Base-by-base conservation (phyloP, 2,329 filamentous ascomycete genomes). In the Colletotrichum gigasporum region DNA sequence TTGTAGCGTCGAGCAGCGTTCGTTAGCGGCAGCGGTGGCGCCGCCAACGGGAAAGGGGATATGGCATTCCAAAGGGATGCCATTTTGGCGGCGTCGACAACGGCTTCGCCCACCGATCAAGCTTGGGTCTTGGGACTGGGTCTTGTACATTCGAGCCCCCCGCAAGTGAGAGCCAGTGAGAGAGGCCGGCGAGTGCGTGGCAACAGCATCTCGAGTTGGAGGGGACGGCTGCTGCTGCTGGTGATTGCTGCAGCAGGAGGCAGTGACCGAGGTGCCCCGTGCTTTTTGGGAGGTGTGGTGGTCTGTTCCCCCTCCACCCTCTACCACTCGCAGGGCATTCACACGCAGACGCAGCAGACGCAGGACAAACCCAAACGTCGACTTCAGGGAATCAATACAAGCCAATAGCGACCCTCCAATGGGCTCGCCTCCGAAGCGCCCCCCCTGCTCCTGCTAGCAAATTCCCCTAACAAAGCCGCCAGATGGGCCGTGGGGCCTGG, bases 1-100 rank as follows among this genome's bases (percentile, higher is more conserved):
- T 47, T 20, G 42, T 47, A 51, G 48, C 48, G 32, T 53, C 35
- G 41, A 34, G 35, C 50, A 41, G 24, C 37, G n/a, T 44, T 55
- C 51, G 37, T 55, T 55, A 55, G 51, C 51, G 51, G 51, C 22
- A 53, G 6, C 50, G 16, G 51, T 55, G 37, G 51, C 51, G 51
- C 32, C 22, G 26, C 28, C 39, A 44, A 55, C 37, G 35, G 37
- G 37, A 42, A 41, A 42, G 51, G 39, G 16, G 41, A 24, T 24
- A 44, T 24, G 37, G 37, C 16, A 54, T 39, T 9, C n/a, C n/a
- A 53, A 14, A 35, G 50, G 34, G 24, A 24, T 26, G 50, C 34
- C 34, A 41, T 28, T 22, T 44, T 39, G 24, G 50, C 20, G 34
- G 50, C 50, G 39, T 39, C 39, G 34, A 39, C n/a, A 53, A 53